Evolutionary conservation across 441 rosid species (phyloP).

Genomic region (Euphorbia schlechtendalii): DNA sequence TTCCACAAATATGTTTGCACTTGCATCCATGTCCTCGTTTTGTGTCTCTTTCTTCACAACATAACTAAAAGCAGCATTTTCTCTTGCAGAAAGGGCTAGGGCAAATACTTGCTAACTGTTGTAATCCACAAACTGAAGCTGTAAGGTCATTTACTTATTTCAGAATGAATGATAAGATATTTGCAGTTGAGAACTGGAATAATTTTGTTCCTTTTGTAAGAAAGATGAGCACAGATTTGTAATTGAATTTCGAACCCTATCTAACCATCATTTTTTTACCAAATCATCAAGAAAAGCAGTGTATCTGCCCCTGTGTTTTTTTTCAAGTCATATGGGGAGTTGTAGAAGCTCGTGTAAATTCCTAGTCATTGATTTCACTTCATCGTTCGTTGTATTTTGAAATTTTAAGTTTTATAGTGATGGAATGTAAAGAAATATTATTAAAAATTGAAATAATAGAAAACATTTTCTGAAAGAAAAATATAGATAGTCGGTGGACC

Average conservation of each 20-base stretch:
- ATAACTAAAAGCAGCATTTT: slow-evolving; percentile 8
- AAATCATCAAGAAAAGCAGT: slow-evolving; percentile 15
- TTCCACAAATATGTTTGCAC: neutral
- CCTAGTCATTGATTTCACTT: slow-evolving; percentile 7
- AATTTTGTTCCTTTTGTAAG: slow-evolving; percentile 63
- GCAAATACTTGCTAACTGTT: slow-evolving; percentile 53
- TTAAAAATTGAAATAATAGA: neutral
- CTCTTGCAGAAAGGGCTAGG: slow-evolving; percentile 46
- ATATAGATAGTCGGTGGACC: neutral
- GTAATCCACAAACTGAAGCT: slow-evolving; percentile 46
- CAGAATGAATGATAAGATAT: slow-evolving; percentile 54
- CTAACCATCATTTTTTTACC: slow-evolving; percentile 25
- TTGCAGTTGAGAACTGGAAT: slow-evolving; percentile 64
- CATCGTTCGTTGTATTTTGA: neutral
- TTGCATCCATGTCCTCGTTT: neutral
- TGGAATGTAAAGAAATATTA: slow-evolving; percentile 3
- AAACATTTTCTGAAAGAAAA: slow-evolving; percentile 5
- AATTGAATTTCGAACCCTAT: slow-evolving; percentile 15
- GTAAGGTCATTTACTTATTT: slow-evolving; percentile 62
- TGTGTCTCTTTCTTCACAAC: neutral
- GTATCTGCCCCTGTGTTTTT: slow-evolving; percentile 31
- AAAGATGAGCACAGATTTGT: slow-evolving; percentile 54
- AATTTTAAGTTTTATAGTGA: neutral
- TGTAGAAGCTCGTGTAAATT: slow-evolving; percentile 11
- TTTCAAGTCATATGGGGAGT: slow-evolving; percentile 18